Base-by-base conservation (phyloP, 306 rosid species). In the Sicyos baderoa region DNA sequence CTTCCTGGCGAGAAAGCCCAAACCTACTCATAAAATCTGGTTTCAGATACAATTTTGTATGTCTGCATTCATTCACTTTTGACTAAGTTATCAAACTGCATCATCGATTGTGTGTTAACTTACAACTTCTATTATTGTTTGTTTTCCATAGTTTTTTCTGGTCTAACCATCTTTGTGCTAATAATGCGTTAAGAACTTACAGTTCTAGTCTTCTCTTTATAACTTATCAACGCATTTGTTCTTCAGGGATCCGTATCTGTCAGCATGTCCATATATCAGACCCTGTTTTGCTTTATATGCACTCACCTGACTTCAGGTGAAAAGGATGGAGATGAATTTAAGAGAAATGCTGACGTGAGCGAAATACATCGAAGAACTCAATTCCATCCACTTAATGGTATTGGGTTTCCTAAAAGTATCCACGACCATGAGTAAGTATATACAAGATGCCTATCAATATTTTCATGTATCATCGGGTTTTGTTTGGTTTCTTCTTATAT, bases 221-320 rank as follows among this genome's bases (percentile, higher is more conserved):
- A 7, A 37, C 44, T 37, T 37, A 32, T 51, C 76, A 57, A 17
- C 49, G 61, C 29, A 78, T 77, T 52, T 42, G 19, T 78, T 70
- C 82, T 74, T 23, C 94, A 91, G 97, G 97, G 97, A 73, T 81
- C 97, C 58, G 7, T 91, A 76, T 91, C 97, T 42, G 86, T 91
- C 74, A 88, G 96, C 88, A 88, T 91, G 96, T 88, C 97, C 44
- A 69, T 91, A 74, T 84, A 91, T 76, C 97, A 91, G 86, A 88
- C 97, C 1, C 82, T 84, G 32, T 91, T 91, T 73, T 91, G 97
- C 82, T 91, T 91, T 69, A 79, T 91, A 82, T 88, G 97, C 78
- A 86, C 91, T 71, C 97, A 91, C 81, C 91, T 91, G 76, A 88
- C 96, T 6, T 65, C 97, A 23, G 97, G 97, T 68, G 96, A 87